Conservation (phyloP, 163 green algal species). For the Chlamydomonas reinhardtii region DNA sequence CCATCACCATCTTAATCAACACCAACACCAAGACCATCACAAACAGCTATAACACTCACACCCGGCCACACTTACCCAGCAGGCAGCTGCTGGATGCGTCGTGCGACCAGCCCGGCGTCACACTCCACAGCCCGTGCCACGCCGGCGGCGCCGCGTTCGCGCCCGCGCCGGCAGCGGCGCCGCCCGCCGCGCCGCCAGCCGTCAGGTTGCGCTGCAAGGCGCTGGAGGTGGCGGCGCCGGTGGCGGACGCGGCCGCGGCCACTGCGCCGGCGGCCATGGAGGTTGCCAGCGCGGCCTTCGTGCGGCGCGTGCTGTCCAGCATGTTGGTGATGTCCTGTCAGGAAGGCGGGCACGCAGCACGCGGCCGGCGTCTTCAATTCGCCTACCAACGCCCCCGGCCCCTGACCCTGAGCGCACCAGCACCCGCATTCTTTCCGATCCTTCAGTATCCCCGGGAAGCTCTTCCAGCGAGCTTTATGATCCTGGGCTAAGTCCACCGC, state of each 20-base stretch:
- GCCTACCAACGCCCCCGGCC: too few relatives aligned
- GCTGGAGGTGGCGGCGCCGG: neutral
- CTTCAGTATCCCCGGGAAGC: too few relatives aligned
- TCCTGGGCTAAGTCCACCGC: too few relatives aligned
- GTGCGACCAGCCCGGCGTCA: neutral
- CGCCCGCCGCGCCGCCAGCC: neutral
- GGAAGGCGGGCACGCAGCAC: neutral
- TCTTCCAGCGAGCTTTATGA: too few relatives aligned
- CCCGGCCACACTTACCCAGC: conserved; percentile 43
- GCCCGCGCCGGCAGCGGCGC: neutral
- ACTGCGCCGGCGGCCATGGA: neutral
- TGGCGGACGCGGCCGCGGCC: neutral
- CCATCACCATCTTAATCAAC: too few relatives aligned
- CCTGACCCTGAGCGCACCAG: too few relatives aligned
- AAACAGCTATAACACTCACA: too few relatives aligned
- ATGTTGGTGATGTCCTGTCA: conserved; percentile 12
- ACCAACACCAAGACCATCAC: too few relatives aligned
- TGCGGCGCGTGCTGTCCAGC: conserved; percentile 12
- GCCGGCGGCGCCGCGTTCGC: neutral
- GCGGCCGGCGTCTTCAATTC: too few relatives aligned
- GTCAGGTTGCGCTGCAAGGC: neutral
- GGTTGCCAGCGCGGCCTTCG: neutral
- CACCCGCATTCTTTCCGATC: too few relatives aligned
- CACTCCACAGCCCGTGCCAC: conserved; percentile 60
- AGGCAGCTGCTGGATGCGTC: conserved; percentile 45